Evolutionary conservation across 805 yeast species (phyloP).

Genomic region (Teunomyces stri): DNA sequence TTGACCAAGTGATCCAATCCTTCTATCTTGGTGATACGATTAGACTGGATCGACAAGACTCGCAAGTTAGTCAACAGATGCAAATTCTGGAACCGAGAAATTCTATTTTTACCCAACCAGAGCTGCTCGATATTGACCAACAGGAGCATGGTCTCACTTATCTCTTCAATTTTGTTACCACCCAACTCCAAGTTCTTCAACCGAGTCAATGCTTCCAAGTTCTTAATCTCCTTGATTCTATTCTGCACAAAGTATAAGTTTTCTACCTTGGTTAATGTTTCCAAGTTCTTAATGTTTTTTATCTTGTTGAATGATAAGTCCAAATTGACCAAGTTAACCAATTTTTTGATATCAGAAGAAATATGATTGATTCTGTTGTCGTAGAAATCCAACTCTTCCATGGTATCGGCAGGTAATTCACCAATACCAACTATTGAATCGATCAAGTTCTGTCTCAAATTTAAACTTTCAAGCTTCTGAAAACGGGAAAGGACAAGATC

Average conservation of each 20-base stretch:
- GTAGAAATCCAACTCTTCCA: constrained; percentile 83
- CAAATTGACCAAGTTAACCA: constrained; percentile 54
- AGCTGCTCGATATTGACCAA: constrained; percentile 64
- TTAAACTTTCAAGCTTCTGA: constrained; percentile 52
- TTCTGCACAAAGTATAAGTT: constrained; percentile 87
- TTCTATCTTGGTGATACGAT: constrained; percentile 72
- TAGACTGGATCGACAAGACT: constrained; percentile 85
- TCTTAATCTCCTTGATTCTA: constrained; percentile 69
- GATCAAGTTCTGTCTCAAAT: constrained; percentile 81
- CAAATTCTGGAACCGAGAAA: constrained; percentile 63
- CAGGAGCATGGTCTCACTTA: constrained; percentile 53
- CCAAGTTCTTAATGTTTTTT: constrained; percentile 77
- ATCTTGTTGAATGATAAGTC: constrained; percentile 91
- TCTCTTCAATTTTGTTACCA: constrained; percentile 69
- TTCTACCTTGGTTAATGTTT: constrained; percentile 56
- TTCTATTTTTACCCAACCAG: constrained; percentile 91
- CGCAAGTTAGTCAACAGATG: constrained; percentile 57
- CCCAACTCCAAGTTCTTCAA: constrained; percentile 82
- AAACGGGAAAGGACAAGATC: constrained; percentile 61
- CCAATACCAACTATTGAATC: constrained; percentile 54
- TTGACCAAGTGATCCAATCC: constrained; percentile 70
- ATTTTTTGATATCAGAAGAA: constrained; percentile 62
- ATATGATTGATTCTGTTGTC: constrained; percentile 91
- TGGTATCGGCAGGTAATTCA: constrained; percentile 60
- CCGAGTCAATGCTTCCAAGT: constrained; percentile 53